These are phyloP conservation scores for Viridothelium virens DNA, from an alignment of 495 filamentous ascomycete genomes.

Conservation along the genomic window DNA sequence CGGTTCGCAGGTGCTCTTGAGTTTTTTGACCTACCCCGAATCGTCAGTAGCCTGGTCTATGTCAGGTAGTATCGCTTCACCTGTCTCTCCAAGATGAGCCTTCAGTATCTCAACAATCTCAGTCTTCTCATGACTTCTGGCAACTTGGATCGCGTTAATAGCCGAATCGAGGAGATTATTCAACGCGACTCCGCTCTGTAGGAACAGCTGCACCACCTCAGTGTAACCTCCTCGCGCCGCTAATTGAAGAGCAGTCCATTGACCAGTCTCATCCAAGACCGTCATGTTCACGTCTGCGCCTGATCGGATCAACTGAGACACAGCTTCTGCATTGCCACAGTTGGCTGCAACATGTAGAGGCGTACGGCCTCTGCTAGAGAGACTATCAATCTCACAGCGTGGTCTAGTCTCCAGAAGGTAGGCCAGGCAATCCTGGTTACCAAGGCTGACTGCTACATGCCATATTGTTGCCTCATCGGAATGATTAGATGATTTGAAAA, in stretches of 20 bases:
- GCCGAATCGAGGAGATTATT: neutral
- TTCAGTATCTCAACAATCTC: neutral
- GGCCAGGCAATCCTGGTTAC: neutral
- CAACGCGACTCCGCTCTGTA: neutral
- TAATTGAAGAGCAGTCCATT: neutral
- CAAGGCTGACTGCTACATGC: neutral
- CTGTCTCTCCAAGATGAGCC: neutral
- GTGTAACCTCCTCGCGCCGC: neutral
- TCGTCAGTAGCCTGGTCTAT: neutral
- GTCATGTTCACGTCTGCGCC: conserved; percentile 4
- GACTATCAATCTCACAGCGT: neutral
- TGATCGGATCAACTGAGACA: neutral
- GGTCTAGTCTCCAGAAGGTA: neutral
- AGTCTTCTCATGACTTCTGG: neutral
- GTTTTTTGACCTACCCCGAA: neutral
- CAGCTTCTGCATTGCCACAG: neutral
- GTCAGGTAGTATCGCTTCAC: neutral
- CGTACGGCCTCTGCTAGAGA: neutral
- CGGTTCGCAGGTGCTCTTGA: neutral
- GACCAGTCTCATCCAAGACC: neutral
- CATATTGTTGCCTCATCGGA: neutral
- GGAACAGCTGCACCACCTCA: neutral
- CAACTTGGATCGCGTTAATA: neutral
- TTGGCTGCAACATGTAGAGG: neutral
- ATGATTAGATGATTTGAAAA: neutral